A percentile compares a stretch with the other conserved stretches of the same genome.
Evolutionary conservation across 2,329 filamentous ascomycete genomes (phyloP).

Genomic region (Pestalotiopsis sp.): DNA sequence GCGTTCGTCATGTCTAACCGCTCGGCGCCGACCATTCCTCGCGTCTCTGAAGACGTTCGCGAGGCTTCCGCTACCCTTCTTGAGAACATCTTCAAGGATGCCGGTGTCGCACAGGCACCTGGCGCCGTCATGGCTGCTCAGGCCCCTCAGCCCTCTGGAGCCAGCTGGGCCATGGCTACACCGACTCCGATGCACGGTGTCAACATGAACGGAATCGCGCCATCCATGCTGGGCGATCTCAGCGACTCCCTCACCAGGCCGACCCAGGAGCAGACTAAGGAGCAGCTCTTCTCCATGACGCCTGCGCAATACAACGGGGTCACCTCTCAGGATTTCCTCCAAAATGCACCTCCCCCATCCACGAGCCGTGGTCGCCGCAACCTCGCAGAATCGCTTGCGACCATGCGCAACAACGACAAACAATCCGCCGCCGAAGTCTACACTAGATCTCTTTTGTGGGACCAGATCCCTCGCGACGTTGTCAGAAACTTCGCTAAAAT

Average conservation of each 20-base stretch:
- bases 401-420: conserved; percentile 74
- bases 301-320: conserved; percentile 87
- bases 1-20: conserved; percentile 93
- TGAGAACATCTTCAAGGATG: conserved; percentile 81
- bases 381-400: conserved; percentile 78
- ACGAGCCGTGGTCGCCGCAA: conserved; percentile 71
- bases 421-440: conserved; percentile 85
- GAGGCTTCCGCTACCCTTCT: conserved; percentile 77
- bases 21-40: conserved; percentile 70
- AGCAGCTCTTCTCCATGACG: conserved; percentile 86
- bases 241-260: conserved; percentile 73
- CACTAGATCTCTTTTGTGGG: conserved; percentile 89
- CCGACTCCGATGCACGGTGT: conserved; percentile 43
- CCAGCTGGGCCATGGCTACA: conserved; percentile 46
- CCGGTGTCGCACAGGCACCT: conserved; percentile 58
- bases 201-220: conserved; percentile 52
- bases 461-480: conserved; percentile 89
- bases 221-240: conserved; percentile 67
- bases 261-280: conserved; percentile 81
- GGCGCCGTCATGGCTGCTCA: conserved; percentile 44
- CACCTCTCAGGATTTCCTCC: conserved; percentile 73
- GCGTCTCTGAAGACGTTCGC: conserved; percentile 79
- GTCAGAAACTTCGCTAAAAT: conserved; percentile 91
- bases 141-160: conserved; percentile 56
- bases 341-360: conserved; percentile 54